Conservation (phyloP, 164 flowering plant species). For the Dillenia turbinata region DNA sequence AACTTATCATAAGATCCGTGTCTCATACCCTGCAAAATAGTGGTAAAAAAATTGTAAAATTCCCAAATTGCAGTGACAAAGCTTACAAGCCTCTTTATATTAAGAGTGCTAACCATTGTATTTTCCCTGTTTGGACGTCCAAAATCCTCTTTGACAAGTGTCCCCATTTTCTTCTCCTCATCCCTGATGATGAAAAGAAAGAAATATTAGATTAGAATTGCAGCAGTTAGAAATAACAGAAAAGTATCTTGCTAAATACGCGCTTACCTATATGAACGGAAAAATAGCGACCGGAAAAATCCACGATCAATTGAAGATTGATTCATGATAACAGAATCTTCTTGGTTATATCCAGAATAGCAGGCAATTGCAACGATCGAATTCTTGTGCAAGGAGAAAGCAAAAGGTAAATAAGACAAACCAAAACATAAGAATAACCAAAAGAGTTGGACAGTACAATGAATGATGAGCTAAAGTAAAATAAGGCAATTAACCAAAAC, state of each 20-base stretch:
- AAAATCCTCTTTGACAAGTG: slow-evolving; percentile 96
- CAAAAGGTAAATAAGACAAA: slow-evolving; percentile 1
- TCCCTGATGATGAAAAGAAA: neutral
- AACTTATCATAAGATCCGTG: slow-evolving; percentile 98
- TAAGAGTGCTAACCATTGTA: slow-evolving; percentile 75
- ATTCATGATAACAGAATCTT: slow-evolving; percentile 98
- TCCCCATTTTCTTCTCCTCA: slow-evolving; percentile 86
- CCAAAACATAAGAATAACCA: slow-evolving; percentile 1
- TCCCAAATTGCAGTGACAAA: neutral
- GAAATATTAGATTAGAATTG: too few species aligned
- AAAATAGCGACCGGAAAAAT: slow-evolving; percentile 85
- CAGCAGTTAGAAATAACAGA: too few species aligned
- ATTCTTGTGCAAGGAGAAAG: slow-evolving; percentile 39
- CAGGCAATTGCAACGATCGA: slow-evolving; percentile 95
- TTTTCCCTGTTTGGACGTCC: slow-evolving; percentile 89
- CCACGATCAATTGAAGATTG: slow-evolving; percentile 99
- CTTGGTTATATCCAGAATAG: slow-evolving; percentile 97
- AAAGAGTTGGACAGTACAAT: neutral
- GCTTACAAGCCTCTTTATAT: too few species aligned
- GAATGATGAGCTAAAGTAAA: neutral
- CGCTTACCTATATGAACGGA: slow-evolving; percentile 81
- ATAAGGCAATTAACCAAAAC: neutral
- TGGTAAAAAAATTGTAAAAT: slow-evolving; percentile 1
- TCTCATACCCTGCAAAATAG: slow-evolving; percentile 78
- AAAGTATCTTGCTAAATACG: too few species aligned